Evolutionary conservation across 441 rosid genomes (phyloP).

Genomic region (Lepidium campestre): DNA sequence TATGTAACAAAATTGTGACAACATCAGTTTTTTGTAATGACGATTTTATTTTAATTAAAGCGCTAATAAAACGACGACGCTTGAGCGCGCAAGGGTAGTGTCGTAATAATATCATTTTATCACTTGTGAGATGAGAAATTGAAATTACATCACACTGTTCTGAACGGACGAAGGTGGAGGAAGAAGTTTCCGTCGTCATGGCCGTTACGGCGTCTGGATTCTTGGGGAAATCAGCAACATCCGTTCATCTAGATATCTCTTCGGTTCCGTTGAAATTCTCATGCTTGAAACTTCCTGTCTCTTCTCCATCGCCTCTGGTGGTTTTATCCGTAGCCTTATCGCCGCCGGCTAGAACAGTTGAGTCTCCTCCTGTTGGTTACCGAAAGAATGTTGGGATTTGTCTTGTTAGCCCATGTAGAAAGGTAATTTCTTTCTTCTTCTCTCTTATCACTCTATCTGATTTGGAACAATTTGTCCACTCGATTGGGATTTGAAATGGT

Average conservation of each 20-base stretch:
- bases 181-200: slow-evolving; percentile 34
- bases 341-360: slow-evolving; percentile 30
- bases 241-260: slow-evolving; percentile 27
- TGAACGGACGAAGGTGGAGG: slow-evolving; percentile 10
- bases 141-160: background rate
- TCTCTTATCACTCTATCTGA: background rate
- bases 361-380: slow-evolving; percentile 58
- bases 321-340: slow-evolving; percentile 22
- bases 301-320: slow-evolving; percentile 15
- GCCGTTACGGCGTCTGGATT: slow-evolving; percentile 33
- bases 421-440: slow-evolving; percentile 30
- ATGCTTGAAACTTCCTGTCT: slow-evolving; percentile 18
- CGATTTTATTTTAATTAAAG: too few species aligned
- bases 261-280: slow-evolving; percentile 27
- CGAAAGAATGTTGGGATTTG: slow-evolving; percentile 68
- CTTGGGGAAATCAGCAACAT: slow-evolving; percentile 26
- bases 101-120: background rate
- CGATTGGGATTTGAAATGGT: background rate
- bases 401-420: slow-evolving; percentile 49
- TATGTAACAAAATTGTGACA: background rate
- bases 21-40: too few species aligned
- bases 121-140: background rate
- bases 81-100: background rate
- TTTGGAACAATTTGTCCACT: background rate
- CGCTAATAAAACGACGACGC: slow-evolving; percentile 1